Base-by-base conservation (phyloP, 345 rosid species). In the Durio zibethinus region DNA sequence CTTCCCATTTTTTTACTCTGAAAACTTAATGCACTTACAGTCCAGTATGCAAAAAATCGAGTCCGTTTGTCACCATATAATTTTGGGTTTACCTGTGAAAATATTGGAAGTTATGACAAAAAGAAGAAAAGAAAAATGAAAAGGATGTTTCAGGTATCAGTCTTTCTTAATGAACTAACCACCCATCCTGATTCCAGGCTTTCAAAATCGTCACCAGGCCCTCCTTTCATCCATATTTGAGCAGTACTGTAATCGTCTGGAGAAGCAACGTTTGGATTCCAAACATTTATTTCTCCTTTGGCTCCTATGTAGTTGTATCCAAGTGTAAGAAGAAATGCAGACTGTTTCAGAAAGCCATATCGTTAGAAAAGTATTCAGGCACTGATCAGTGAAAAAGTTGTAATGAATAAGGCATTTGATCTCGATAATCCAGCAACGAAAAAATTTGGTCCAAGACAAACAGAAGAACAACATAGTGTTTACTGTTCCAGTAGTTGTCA, bases 121-220 rank as follows among this genome's bases (percentile, higher is more conserved):
- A 63, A 63, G 29, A 31, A 1, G 2, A 18, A 18, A 20, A 53
- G 25, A 53, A n/a, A n/a, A 42, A 84, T 60, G 77, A 85, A 48
- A 86, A 70, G 81, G 88, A 87, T 20, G 0, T 50, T 40, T 72
- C 7, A 11, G 21, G 78, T 78, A 81, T n/a, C 16, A 21, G 65
- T 90, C 90, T 4, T 1, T 65, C 86, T 87, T 1, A 16, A 61
- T 5, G 56, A 43, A 67, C 79, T 74, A 64, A 85, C 90, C 83
- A 67, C 16, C 94, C 94, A 90, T 75, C 92, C 87, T 1, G 86
- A 70, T 84, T 88, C 92, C 1, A 86, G 36, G 72, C 79, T 83
- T 50, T 90, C 88, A 38, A 77, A 82, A 45, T 0, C 1, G 50
- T 72, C 53, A 0, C 79, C 78, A 0, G 79, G 80, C 31, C 89